A percentile compares a stretch with the other conserved stretches of the same genome.
phyloP scores from a whole-genome alignment of 2,329 filamentous ascomycete genomes.

The Arthroderma sp. region DNA sequence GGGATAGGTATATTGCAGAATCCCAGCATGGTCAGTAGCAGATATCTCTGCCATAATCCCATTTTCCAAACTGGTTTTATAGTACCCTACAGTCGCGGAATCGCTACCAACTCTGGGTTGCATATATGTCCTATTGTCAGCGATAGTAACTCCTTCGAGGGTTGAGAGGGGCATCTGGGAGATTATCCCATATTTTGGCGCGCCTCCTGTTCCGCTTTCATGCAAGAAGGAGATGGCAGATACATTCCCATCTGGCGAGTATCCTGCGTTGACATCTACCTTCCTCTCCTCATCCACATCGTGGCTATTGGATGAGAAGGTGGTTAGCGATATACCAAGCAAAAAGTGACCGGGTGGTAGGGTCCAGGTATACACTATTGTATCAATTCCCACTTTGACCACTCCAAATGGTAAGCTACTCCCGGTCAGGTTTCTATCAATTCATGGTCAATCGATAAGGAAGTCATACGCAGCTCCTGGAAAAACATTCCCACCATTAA shows the following conservation, averaged over 20 bases:
- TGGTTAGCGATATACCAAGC: neutral
- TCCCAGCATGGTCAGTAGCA: constrained; percentile 48
- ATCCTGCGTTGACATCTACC: constrained; percentile 32
- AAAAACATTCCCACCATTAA: constrained; percentile 35
- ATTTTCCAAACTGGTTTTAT: constrained; percentile 46
- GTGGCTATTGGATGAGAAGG: neutral
- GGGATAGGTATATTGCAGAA: constrained; percentile 55
- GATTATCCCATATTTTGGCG: constrained; percentile 30
- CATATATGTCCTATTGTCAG: constrained; percentile 34
- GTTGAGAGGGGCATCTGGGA: constrained; percentile 28
- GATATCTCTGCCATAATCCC: constrained; percentile 54
- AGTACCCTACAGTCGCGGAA: constrained; percentile 50
- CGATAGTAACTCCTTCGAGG: constrained; percentile 30
- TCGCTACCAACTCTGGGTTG: constrained; percentile 51
- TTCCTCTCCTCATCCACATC: neutral
- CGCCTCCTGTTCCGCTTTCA: constrained; percentile 38
- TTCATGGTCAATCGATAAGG: neutral
- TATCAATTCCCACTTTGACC: constrained; percentile 34
- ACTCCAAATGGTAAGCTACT: constrained; percentile 29
- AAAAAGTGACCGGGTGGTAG: constrained; percentile 12
- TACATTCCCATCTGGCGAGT: constrained; percentile 39
- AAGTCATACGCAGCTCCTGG: constrained; percentile 29
- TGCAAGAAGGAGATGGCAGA: constrained; percentile 42
- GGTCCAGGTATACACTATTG: constrained; percentile 25
- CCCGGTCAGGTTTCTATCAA: neutral